Conservation (phyloP, 108 stramenopile species). For the Nannochloropsis granulata region DNA sequence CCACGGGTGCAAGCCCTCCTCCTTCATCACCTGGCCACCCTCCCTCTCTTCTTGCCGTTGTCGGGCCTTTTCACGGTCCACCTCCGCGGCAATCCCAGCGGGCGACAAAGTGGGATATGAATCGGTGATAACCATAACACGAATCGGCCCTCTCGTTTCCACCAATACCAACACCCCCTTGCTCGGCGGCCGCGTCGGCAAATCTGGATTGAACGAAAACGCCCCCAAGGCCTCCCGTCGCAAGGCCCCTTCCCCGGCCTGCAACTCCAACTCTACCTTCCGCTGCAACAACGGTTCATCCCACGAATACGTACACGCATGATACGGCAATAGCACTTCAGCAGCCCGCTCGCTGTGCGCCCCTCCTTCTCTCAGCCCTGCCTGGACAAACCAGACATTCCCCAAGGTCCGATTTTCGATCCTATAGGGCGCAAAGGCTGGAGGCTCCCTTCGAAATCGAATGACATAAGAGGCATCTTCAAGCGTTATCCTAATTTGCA, state of each 20-base stretch:
- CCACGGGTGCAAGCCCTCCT: background rate
- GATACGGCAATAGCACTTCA: conserved; percentile 6
- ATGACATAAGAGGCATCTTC: background rate
- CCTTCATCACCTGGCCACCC: background rate
- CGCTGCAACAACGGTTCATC: conserved; percentile 12
- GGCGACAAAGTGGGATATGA: background rate
- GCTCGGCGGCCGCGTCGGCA: background rate
- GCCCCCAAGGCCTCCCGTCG: background rate
- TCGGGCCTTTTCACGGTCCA: background rate
- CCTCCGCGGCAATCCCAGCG: background rate
- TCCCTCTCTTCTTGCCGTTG: background rate
- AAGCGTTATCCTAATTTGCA: background rate
- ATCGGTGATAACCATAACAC: background rate
- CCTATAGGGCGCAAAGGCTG: conserved; percentile 18
- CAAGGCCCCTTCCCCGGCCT: background rate
- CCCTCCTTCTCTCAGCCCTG: background rate
- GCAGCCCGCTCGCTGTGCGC: background rate
- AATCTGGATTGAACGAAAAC: background rate
- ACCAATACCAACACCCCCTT: background rate
- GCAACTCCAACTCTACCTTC: conserved; percentile 2
- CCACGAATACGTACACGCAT: conserved; percentile 13
- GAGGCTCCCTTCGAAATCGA: conserved; percentile 9
- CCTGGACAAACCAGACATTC: conserved; percentile 6
- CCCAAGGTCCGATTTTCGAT: conserved; percentile 12
- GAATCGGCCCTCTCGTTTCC: background rate